Conservation (phyloP, 306 rosid genomes). For the Prunus armeniaca region DNA sequence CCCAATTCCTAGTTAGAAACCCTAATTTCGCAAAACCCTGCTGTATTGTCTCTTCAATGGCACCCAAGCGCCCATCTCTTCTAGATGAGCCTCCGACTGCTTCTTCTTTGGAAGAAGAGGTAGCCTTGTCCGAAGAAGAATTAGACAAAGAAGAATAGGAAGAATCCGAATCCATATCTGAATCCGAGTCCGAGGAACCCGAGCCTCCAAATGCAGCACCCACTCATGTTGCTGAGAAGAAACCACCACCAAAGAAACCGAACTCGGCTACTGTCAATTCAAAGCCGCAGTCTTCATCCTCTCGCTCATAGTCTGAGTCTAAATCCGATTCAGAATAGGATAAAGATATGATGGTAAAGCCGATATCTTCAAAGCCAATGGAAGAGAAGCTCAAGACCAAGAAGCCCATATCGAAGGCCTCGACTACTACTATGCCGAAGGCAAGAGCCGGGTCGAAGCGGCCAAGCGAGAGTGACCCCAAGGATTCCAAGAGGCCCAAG, state of each 20-base stretch:
- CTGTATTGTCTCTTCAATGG: slow-evolving; percentile 35
- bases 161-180: slow-evolving; percentile 40
- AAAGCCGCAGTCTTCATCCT: too few species aligned
- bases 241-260: slow-evolving; percentile 13
- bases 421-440: slow-evolving; percentile 10
- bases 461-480: slow-evolving; percentile 4
- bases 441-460: slow-evolving; percentile 39
- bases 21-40: slow-evolving; percentile 26
- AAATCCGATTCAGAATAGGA: too few species aligned
- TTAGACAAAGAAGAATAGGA: not conserved
- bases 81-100: slow-evolving; percentile 52
- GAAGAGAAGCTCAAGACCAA: slow-evolving; percentile 34
- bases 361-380: slow-evolving; percentile 2
- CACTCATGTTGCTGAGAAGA: slow-evolving; percentile 11
- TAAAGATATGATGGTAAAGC: too few species aligned
- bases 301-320: too few species aligned
- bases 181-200: slow-evolving; percentile 22
- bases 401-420: slow-evolving; percentile 39
- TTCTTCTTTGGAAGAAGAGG: slow-evolving; percentile 14
- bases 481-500: slow-evolving; percentile 28
- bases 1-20: not conserved
- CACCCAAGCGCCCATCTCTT: slow-evolving; percentile 60
- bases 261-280: slow-evolving; percentile 25
- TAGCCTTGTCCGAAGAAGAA: slow-evolving; percentile 24
- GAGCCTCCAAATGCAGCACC: slow-evolving; percentile 15